Base-by-base conservation (phyloP, 768 basidiomycete species). In the Lyophyllum decastes region DNA sequence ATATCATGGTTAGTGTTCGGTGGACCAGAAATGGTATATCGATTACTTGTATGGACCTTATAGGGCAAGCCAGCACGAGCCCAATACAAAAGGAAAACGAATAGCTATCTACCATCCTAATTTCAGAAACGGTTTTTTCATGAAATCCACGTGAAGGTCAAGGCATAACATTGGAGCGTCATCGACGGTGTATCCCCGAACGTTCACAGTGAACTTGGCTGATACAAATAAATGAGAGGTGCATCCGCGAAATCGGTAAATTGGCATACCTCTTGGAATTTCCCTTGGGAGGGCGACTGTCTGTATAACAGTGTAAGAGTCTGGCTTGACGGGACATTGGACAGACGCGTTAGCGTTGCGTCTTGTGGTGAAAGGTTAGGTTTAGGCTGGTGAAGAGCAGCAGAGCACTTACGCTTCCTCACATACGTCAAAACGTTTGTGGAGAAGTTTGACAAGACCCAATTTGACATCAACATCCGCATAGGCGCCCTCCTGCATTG, bases 391-490 rank as follows among this genome's bases (percentile, higher is more conserved):
- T 45, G 17, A 38, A 14, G 40, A 33, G 54, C 49, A 22, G 25
- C 30, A 57, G 52, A 19, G 27, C 19, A 84, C 95, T 66, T 78
- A 97, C 92, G 95, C 94, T 74, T 98, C 95, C 58, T 95, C 81
- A 69, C 96, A 98, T 30, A 98, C 73, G 62, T 98, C 93, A 63
- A 98, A 96, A 17, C 63, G 68, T 76, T 92, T 97, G 45, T 78
- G 72, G 30, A 98, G 75, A n/a, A 98, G 70, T 76, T 93, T 97
- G 68, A 99, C 84, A 26, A 93, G 75, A 24, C 97, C 97, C n/a
- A 98, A 79, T 72, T 98, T 98, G 55, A 99, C 96, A 1, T 75
- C 73, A 4, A 99, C 94, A 63, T 95, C 87, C 8, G 90, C 96
- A 65, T 84, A 91, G 38, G 96, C 91, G 5, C 97, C 97, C 4